These are phyloP conservation scores for Protomyces inouyei DNA, from an alignment of 1,139 yeast species.

Conservation along the genomic window DNA sequence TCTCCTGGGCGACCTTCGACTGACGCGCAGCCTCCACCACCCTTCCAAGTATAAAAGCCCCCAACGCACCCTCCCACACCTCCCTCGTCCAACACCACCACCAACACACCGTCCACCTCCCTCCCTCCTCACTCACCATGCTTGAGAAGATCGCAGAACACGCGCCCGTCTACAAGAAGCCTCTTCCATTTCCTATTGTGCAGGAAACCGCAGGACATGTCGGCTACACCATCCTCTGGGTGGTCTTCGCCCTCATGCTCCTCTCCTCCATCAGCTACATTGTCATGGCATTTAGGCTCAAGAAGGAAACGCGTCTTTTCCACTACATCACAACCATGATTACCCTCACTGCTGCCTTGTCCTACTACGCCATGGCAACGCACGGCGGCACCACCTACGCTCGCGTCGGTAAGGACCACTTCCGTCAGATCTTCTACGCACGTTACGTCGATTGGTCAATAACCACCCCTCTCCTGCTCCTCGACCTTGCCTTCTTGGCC, in stretches of 20 bases:
- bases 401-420: constrained; percentile 13
- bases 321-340: constrained; percentile 23
- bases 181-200: constrained; percentile 16
- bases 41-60: no score
- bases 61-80: no score
- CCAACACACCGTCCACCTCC: no score
- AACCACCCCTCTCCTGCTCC: constrained; percentile 53
- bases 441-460: constrained; percentile 65
- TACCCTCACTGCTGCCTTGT: constrained; percentile 23
- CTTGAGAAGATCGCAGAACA: background rate
- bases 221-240: constrained; percentile 8
- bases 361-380: constrained; percentile 25
- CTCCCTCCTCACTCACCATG: background rate
- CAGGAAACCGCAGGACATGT: background rate
- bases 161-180: constrained; percentile 1
- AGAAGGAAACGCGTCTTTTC: constrained; percentile 23
- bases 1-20: no score
- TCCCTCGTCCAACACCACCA: no score
- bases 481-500: constrained; percentile 40
- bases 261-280: constrained; percentile 11
- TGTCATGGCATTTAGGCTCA: constrained; percentile 14
- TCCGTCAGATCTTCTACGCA: constrained; percentile 60
- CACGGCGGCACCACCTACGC: constrained; percentile 19
- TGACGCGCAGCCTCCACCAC: no score
- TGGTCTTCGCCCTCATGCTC: constrained; percentile 17